Conservation (phyloP, 768 basidiomycete genomes). For the Paxillus involutus region DNA sequence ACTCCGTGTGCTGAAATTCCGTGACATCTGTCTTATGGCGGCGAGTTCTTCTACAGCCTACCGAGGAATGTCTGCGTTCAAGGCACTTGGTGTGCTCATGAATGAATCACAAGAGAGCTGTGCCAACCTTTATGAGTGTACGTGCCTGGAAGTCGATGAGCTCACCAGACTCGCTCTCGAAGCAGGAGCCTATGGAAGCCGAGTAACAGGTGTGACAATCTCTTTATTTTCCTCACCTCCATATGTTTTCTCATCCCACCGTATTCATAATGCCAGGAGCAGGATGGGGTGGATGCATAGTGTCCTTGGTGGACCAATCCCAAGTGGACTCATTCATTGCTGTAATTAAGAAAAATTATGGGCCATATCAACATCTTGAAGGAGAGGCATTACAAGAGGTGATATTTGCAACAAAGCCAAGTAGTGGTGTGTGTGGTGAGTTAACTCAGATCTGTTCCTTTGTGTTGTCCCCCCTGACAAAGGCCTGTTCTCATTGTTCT, state of each 20-base stretch:
- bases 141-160: slow-evolving; percentile 75
- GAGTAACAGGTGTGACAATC: slow-evolving; percentile 67
- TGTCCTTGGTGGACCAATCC: slow-evolving; percentile 72
- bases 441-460: slow-evolving; percentile 17
- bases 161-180: slow-evolving; percentile 61
- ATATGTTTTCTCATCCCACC: not conserved
- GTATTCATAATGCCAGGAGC: slow-evolving; percentile 49
- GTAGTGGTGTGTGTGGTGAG: slow-evolving; percentile 79
- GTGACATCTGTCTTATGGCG: slow-evolving; percentile 57
- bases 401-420: slow-evolving; percentile 83
- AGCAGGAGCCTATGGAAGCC: slow-evolving; percentile 77
- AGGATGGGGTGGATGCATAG: slow-evolving; percentile 90
- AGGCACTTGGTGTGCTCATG: slow-evolving; percentile 69
- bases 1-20: slow-evolving; percentile 76
- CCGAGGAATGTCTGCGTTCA: slow-evolving; percentile 33
- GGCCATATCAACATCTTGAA: slow-evolving; percentile 59
- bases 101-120: slow-evolving; percentile 78
- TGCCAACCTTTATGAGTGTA: slow-evolving; percentile 69
- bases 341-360: slow-evolving; percentile 58
- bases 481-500: not conserved
- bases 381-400: slow-evolving; percentile 60
- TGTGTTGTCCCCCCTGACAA: not conserved
- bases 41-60: slow-evolving; percentile 22
- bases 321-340: slow-evolving; percentile 64
- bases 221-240: not conserved